Percentiles rank a stretch among this genome's conserved stretches.
Conservation (phyloP, 2,329 filamentous ascomycete species). For the Emydomyces testavorans region DNA sequence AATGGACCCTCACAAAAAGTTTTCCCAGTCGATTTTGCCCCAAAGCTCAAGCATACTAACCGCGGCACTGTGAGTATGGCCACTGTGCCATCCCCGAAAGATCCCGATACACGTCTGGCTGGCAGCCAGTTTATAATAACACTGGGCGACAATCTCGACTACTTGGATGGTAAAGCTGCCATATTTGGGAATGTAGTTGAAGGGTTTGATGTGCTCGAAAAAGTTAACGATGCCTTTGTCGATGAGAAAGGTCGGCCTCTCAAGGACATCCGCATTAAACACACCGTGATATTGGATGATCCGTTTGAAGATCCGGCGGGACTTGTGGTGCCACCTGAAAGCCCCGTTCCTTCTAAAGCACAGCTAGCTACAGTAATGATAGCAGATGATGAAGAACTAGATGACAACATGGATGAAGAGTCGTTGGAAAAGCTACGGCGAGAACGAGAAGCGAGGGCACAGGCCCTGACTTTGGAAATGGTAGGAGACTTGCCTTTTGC, state of each 20-base stretch:
- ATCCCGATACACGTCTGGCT: constrained; percentile 71
- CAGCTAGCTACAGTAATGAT: constrained; percentile 89
- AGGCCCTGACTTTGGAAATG: constrained; percentile 92
- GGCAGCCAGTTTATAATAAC: constrained; percentile 92
- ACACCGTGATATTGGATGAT: constrained; percentile 85
- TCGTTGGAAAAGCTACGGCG: constrained; percentile 66
- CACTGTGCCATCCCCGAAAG: constrained; percentile 62
- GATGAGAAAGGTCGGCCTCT: constrained; percentile 78
- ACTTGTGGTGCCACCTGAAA: constrained; percentile 63
- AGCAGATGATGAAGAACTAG: constrained; percentile 72
- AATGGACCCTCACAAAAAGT: constrained; percentile 59
- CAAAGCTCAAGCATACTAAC: constrained; percentile 78
- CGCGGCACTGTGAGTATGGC: constrained; percentile 95
- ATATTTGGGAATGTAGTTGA: constrained; percentile 94
- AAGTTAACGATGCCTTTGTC: constrained; percentile 80
- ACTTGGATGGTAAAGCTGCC: constrained; percentile 82
- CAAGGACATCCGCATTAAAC: constrained; percentile 88
- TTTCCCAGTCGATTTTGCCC: constrained; percentile 73
- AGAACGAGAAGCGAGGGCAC: constrained; percentile 82
- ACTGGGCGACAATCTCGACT: constrained; percentile 77
- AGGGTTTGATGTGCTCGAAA: constrained; percentile 85
- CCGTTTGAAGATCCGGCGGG: constrained; percentile 74
- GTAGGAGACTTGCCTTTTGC: constrained; percentile 95
- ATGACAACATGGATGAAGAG: constrained; percentile 69
- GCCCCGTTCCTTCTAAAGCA: constrained; percentile 67